Evolutionary conservation across 192 early-diverging fungal genomes (phyloP).

Genomic region (Backusella mclennaniae): DNA sequence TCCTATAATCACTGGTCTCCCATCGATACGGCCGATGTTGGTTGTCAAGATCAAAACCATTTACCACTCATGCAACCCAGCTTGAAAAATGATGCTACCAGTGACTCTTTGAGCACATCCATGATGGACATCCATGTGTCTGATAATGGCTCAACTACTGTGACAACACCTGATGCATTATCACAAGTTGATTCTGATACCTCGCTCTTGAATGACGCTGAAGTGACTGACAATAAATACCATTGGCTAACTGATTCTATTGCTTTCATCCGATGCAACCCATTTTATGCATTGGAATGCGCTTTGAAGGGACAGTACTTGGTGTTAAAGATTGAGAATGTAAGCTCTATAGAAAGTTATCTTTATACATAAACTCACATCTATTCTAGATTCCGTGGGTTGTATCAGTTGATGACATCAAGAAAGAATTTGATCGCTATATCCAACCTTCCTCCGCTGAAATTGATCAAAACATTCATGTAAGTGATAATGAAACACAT

Average conservation of each 20-base stretch:
- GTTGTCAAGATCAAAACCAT: background rate
- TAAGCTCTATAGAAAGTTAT: background rate
- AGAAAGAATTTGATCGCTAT: background rate
- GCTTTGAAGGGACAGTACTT: background rate
- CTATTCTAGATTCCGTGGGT: background rate
- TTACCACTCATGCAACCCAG: background rate
- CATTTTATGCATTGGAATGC: background rate
- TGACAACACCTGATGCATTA: background rate
- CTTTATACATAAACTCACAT: background rate
- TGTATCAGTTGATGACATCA: background rate
- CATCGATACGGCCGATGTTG: background rate
- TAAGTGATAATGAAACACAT: constrained; percentile 17
- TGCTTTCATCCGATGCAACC: background rate
- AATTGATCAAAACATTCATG: constrained; percentile 22
- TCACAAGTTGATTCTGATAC: background rate
- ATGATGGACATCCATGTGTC: background rate
- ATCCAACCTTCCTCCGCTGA: background rate
- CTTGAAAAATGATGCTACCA: background rate
- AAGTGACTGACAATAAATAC: background rate
- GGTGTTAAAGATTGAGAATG: background rate
- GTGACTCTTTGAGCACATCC: background rate
- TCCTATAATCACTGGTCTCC: background rate
- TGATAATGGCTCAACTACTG: background rate
- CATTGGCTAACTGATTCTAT: background rate
- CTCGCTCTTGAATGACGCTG: background rate